phyloP scores from a whole-genome alignment of 192 early-diverging fungal genomes.

The Jimgerdemannia lactiflua region DNA sequence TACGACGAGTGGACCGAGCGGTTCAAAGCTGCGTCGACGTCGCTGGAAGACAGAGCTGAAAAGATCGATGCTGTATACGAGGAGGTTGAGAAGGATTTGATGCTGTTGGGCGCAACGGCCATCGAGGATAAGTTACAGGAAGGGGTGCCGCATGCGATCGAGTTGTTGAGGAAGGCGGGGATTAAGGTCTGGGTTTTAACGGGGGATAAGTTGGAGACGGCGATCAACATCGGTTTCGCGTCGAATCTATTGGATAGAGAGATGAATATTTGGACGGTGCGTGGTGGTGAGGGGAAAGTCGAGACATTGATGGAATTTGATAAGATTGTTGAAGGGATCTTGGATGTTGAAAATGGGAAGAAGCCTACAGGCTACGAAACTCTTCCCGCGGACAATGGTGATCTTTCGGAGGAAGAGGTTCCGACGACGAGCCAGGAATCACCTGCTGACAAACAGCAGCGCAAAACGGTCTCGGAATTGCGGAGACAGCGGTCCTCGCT shows the following conservation, averaged over 20 bases:
- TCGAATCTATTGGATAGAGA: conserved; percentile 66
- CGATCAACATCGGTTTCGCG: conserved; percentile 97
- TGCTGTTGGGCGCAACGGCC: conserved; percentile 88
- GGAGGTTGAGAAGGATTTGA: conserved; percentile 78
- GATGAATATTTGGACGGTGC: conserved; percentile 66
- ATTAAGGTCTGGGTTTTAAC: conserved; percentile 99
- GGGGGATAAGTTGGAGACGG: conserved; percentile 98
- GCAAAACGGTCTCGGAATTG: neutral
- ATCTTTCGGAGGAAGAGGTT: neutral
- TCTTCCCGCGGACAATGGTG: neutral
- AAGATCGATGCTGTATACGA: conserved; percentile 70
- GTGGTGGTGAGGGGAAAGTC: conserved; percentile 2
- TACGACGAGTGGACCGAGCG: conserved; percentile 74
- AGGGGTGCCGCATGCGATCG: conserved; percentile 91
- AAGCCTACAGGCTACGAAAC: too few species aligned
- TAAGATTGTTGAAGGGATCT: neutral
- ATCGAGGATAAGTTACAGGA: conserved; percentile 98
- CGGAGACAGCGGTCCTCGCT: neutral
- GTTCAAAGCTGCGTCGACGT: conserved; percentile 70
- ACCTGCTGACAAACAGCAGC: neutral
- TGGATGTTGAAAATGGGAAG: neutral
- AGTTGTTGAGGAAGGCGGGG: conserved; percentile 74
- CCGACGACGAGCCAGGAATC: neutral
- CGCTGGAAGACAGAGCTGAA: conserved; percentile 70
- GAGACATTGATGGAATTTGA: conserved; percentile 15